A percentile compares a stretch with the other conserved stretches of the same genome.
These are phyloP conservation scores for Suhomyces yuchorum DNA, from an alignment of 1,139 yeast genomes.

Conservation along the genomic window DNA sequence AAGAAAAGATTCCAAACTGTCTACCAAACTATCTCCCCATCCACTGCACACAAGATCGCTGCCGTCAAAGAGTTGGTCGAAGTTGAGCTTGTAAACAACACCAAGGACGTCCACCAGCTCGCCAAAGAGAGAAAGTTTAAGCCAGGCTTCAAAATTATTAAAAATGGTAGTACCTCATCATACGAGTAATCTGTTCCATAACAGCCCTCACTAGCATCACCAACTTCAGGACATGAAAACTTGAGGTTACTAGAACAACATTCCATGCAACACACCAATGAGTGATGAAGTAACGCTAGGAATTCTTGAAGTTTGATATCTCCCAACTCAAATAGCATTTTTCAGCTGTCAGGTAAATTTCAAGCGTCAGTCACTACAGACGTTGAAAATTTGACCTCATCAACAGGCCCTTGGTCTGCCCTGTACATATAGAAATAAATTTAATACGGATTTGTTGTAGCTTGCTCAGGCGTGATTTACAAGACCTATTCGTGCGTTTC, in stretches of 20 bases:
- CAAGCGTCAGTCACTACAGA: background rate
- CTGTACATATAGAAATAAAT: slow-evolving; percentile 4
- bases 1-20: slow-evolving; percentile 71
- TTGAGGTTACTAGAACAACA: no score
- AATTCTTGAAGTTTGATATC: background rate
- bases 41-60: slow-evolving; percentile 83
- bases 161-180: slow-evolving; percentile 4
- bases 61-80: slow-evolving; percentile 86
- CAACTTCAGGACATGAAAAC: background rate
- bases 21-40: slow-evolving; percentile 73
- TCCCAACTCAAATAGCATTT: background rate
- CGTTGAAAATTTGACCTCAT: background rate
- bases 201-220: background rate
- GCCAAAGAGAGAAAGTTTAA: slow-evolving; percentile 59
- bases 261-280: no score
- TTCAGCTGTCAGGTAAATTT: background rate
- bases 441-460: no score
- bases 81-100: slow-evolving; percentile 70
- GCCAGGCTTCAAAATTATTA: slow-evolving; percentile 48
- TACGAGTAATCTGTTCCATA: slow-evolving; percentile 4
- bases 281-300: background rate
- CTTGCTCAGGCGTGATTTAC: no score
- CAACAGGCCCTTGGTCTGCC: background rate
- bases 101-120: slow-evolving; percentile 51
- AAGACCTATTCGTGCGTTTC: no score